Conservation (phyloP, 2,329 filamentous ascomycete genomes). For the Aspergillus tanneri region DNA sequence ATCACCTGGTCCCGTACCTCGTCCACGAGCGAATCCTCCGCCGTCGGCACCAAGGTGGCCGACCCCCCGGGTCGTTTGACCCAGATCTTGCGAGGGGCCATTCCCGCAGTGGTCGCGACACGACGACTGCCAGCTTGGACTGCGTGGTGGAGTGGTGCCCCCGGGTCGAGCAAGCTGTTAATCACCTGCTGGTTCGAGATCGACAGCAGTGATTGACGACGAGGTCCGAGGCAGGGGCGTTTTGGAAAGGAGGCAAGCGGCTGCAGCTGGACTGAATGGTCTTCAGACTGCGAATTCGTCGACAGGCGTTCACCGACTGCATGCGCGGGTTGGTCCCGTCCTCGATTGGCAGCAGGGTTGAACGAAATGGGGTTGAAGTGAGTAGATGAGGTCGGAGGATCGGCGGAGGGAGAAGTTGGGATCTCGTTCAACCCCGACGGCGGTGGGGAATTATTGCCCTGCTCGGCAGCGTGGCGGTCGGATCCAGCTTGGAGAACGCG, state of each 20-base stretch:
- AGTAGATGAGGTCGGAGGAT: conserved; percentile 22
- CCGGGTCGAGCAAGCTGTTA: conserved; percentile 34
- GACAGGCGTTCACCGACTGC: conserved; percentile 23
- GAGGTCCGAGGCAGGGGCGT: conserved; percentile 36
- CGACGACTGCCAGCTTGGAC: conserved; percentile 21
- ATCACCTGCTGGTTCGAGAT: conserved; percentile 41
- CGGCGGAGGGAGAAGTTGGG: conserved; percentile 19
- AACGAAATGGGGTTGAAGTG: conserved; percentile 24
- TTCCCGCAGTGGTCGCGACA: conserved; percentile 28
- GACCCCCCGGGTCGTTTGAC: conserved; percentile 84
- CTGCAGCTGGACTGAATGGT: conserved; percentile 14
- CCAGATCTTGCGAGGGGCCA: conserved; percentile 75
- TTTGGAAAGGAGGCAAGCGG: conserved; percentile 20
- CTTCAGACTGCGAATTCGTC: conserved; percentile 31
- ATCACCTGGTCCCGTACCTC: conserved; percentile 91
- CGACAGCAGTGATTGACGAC: conserved; percentile 44
- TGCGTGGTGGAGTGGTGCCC: conserved; percentile 21
- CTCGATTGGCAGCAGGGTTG: conserved; percentile 19
- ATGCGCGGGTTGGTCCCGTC: conserved; percentile 13
- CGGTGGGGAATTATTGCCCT: conserved; percentile 23
- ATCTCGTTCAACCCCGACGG: conserved; percentile 25
- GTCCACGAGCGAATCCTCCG: conserved; percentile 88
- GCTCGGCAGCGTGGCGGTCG: conserved; percentile 18
- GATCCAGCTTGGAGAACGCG: conserved; percentile 14
- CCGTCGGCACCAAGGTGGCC: conserved; percentile 79